These are phyloP conservation scores for Penicillium italicum DNA, from an alignment of 2,329 filamentous ascomycete genomes.

Conservation along the genomic window DNA sequence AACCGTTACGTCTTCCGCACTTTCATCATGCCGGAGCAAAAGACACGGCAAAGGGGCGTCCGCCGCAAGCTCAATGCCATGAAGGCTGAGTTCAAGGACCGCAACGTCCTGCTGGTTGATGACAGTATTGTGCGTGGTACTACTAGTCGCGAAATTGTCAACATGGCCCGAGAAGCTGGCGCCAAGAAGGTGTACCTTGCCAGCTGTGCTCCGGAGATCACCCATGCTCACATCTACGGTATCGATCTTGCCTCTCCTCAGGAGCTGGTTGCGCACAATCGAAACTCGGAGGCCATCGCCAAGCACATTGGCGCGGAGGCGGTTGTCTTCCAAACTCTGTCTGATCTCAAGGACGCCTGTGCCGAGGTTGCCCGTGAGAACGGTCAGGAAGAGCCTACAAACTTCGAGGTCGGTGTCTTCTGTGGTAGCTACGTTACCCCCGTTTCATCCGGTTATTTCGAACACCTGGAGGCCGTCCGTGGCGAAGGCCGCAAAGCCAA, in stretches of 20 bases:
- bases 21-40: slow-evolving; percentile 82
- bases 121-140: slow-evolving; percentile 88
- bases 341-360: slow-evolving; percentile 77
- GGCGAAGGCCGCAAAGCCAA: slow-evolving; percentile 68
- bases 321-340: slow-evolving; percentile 72
- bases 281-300: slow-evolving; percentile 59
- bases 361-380: slow-evolving; percentile 60
- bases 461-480: slow-evolving; percentile 68
- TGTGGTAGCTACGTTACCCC: slow-evolving; percentile 81
- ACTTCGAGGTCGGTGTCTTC: slow-evolving; percentile 91
- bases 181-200: slow-evolving; percentile 80
- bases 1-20: slow-evolving; percentile 86
- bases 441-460: slow-evolving; percentile 76
- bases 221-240: slow-evolving; percentile 81
- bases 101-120: slow-evolving; percentile 79
- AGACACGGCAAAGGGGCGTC: slow-evolving; percentile 76
- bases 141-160: slow-evolving; percentile 72
- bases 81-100: slow-evolving; percentile 74
- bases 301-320: slow-evolving; percentile 68
- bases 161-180: slow-evolving; percentile 79
- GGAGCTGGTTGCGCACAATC: slow-evolving; percentile 68
- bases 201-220: slow-evolving; percentile 77
- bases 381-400: slow-evolving; percentile 51
- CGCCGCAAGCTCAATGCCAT: slow-evolving; percentile 87
- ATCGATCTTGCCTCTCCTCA: slow-evolving; percentile 69